phyloP scores from a whole-genome alignment of 352 stramenopile species.

The Phytophthora syringae region DNA sequence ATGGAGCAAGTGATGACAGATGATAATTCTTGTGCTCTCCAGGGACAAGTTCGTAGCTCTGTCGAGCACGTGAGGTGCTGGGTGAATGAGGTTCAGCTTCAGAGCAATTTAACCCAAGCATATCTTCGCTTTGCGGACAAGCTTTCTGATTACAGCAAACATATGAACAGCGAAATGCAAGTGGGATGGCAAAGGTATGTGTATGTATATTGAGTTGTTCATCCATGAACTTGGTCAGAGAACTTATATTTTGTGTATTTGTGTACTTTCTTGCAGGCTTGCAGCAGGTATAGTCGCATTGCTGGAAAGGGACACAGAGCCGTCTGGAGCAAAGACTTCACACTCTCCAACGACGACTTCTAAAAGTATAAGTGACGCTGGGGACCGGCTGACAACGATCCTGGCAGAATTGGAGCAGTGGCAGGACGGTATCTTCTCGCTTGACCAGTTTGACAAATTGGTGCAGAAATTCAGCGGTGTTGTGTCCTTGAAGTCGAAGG shows the following conservation, averaged over 20 bases:
- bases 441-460: slow-evolving; percentile 37
- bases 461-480: slow-evolving; percentile 16
- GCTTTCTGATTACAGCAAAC: slow-evolving; percentile 21
- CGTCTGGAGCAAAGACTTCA: neutral
- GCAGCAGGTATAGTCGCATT: slow-evolving; percentile 2
- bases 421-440: slow-evolving; percentile 39
- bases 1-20: slow-evolving; percentile 27
- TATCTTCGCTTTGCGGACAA: slow-evolving; percentile 16
- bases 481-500: slow-evolving; percentile 18
- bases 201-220: neutral
- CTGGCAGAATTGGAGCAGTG: slow-evolving; percentile 24
- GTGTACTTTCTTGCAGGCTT: slow-evolving; percentile 9
- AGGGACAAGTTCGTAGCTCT: slow-evolving; percentile 1
- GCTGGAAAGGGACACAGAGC: neutral
- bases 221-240: neutral
- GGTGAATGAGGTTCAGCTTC: slow-evolving; percentile 11
- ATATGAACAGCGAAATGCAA: slow-evolving; percentile 8
- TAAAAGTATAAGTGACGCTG: slow-evolving; percentile 3
- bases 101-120: slow-evolving; percentile 4
- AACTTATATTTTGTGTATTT: neutral
- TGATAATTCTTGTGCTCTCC: slow-evolving; percentile 5
- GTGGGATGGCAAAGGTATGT: slow-evolving; percentile 22
- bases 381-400: neutral
- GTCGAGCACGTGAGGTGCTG: slow-evolving; percentile 8
- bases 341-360: neutral